A percentile compares a stretch with the other conserved stretches of the same genome.
These are phyloP conservation scores for Solidago caesia DNA, from an alignment of 129 eudicot genomes.

Conservation along the genomic window DNA sequence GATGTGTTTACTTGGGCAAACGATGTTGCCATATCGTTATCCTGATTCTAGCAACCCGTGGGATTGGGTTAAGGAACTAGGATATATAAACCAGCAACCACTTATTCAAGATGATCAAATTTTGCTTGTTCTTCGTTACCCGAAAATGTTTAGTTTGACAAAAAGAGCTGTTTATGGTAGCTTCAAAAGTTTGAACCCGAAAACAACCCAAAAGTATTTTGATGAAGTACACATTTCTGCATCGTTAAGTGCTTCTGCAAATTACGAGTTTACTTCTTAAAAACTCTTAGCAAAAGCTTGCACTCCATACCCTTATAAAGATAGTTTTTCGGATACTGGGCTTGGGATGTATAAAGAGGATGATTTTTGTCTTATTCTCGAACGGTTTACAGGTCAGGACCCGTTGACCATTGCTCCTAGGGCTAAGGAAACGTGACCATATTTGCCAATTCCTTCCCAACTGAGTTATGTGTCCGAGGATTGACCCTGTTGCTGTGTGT, in stretches of 20 bases:
- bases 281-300: constrained; percentile 69
- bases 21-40: constrained; percentile 82
- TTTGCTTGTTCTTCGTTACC: constrained; percentile 64
- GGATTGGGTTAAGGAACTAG: constrained; percentile 78
- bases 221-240: constrained; percentile 74
- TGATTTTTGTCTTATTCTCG: constrained; percentile 69
- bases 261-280: constrained; percentile 62
- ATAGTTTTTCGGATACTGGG: constrained; percentile 32
- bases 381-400: constrained; percentile 58
- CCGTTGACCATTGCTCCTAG: constrained; percentile 42
- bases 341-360: constrained; percentile 63
- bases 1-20: constrained; percentile 74
- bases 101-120: constrained; percentile 81
- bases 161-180: constrained; percentile 56
- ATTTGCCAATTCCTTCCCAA: too few species aligned
- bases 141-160: constrained; percentile 49
- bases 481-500: too few species aligned
- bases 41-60: constrained; percentile 67
- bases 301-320: constrained; percentile 74
- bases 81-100: constrained; percentile 68
- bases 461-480: too few species aligned
- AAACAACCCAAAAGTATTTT: constrained; percentile 69
- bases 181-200: constrained; percentile 65
- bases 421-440: too few species aligned
- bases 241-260: constrained; percentile 45